Evolutionary conservation across 2,329 filamentous ascomycete genomes (phyloP).

Genomic region (Plectosphaerella cucumerina): DNA sequence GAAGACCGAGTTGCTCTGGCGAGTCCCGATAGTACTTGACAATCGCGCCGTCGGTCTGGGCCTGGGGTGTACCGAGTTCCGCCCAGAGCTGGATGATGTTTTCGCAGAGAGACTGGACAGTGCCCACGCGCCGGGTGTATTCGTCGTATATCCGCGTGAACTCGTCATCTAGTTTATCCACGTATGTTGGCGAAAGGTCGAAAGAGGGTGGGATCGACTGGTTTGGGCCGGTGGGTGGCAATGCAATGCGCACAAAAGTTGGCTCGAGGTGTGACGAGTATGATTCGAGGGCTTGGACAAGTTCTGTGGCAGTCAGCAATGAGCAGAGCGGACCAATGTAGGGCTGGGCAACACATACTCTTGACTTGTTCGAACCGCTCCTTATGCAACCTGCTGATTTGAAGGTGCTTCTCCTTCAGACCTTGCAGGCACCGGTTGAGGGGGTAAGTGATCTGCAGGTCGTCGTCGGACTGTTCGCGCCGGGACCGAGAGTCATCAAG

Average conservation of each 20-base stretch:
- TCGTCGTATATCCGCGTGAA: conserved; percentile 96
- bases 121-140: conserved; percentile 77
- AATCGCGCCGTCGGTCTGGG: conserved; percentile 82
- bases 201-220: conserved; percentile 77
- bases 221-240: conserved; percentile 78
- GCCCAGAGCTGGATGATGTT: conserved; percentile 94
- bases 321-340: no score
- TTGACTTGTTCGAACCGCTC: conserved; percentile 95
- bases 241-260: conserved; percentile 77
- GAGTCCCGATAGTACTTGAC: conserved; percentile 86
- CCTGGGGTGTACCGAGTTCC: conserved; percentile 89
- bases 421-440: conserved; percentile 72
- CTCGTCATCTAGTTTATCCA: conserved; percentile 80
- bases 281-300: conserved; percentile 88
- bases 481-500: conserved; percentile 70
- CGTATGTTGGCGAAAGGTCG: conserved; percentile 87
- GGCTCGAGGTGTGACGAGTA: conserved; percentile 95
- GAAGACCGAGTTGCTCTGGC: conserved; percentile 89
- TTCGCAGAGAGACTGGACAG: conserved; percentile 71
- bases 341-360: conserved; percentile 52
- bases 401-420: conserved; percentile 81
- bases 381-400: conserved; percentile 76
- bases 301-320: conserved; percentile 51
- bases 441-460: conserved; percentile 76
- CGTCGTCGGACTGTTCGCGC: conserved; percentile 61